These are phyloP conservation scores for Cutaneotrichosporon sp. DNA, from an alignment of 1,284 basidiomycete species.

Conservation along the genomic window DNA sequence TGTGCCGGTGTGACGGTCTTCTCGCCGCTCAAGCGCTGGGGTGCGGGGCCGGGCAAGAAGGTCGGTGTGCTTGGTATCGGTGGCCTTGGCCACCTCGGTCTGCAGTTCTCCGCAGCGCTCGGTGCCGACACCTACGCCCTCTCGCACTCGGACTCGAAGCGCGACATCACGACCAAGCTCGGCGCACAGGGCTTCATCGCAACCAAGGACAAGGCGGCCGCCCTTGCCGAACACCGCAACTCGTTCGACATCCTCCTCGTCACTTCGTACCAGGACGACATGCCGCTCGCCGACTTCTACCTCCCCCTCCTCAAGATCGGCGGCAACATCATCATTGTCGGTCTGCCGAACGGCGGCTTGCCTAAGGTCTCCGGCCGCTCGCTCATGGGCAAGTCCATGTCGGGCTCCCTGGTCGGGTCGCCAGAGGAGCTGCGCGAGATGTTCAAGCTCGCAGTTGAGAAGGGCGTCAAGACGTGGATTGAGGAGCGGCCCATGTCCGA, in stretches of 20 bases:
- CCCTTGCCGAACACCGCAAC: conserved; percentile 47
- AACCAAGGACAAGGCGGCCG: conserved; percentile 46
- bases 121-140: conserved; percentile 62
- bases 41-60: conserved; percentile 61
- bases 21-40: conserved; percentile 60
- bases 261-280: conserved; percentile 41
- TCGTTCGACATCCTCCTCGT: conserved; percentile 51
- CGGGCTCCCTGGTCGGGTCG: conserved; percentile 47
- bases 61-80: conserved; percentile 65
- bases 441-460: conserved; percentile 43
- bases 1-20: conserved; percentile 67
- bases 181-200: conserved; percentile 56
- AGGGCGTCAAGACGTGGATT: conserved; percentile 47
- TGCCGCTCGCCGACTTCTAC: conserved; percentile 26
- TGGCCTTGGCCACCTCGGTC: conserved; percentile 55
- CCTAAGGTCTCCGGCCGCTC: conserved; percentile 11
- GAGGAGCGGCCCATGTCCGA: conserved; percentile 51
- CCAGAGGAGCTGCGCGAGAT: conserved; percentile 47
- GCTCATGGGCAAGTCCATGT: conserved; percentile 22
- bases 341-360: conserved; percentile 38
- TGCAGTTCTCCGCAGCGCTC: conserved; percentile 58
- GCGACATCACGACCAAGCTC: conserved; percentile 59
- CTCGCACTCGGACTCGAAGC: conserved; percentile 62
- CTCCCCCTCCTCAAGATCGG: conserved; percentile 46
- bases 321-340: conserved; percentile 49